Base-by-base conservation (phyloP, 371 early-diverging fungal genomes). In the Smittium mucronatum region DNA sequence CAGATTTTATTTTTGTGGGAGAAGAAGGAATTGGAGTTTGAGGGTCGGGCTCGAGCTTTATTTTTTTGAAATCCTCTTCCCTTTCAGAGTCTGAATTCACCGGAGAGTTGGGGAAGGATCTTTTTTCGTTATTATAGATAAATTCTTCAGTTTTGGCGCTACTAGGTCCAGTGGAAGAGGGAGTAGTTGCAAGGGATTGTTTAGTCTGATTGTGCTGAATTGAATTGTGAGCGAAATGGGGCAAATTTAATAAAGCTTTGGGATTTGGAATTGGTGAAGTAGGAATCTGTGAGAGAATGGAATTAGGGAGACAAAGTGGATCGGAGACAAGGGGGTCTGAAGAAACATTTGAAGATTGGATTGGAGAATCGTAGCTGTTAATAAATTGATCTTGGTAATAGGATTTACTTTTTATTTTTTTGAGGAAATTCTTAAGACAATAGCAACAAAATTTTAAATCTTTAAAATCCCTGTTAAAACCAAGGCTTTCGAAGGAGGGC, bases 381-480 rank as follows among this genome's bases (percentile, higher is more conserved):
- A 59, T 15, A 28, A 16, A 59, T 5, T 59, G 59, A 28, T 5
- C 26, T 11, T 59, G 11, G 75, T 72, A 68, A 71, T 74, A 36
- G 73, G 60, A 32, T 76, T 74, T 36, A 66, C 73, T 2, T 72
- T 72, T 34, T 72, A 68, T 70, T 74, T 31, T 58, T 36, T 35
- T 15, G 47, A 36, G 26, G 35, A 60, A 58, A 21, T 67, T 57
- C 72, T 2, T 66, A 59, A 58, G 71, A 63, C 31, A 71, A 69
- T 26, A 33, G 36, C 58, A 68, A 34, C 63, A 70, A 69, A 30
- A 74, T 17, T 57, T 65, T 0, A 69, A 33, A 68, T 64, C 67
- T 26, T 69, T 58, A 35, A 68, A 59, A 0, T 65, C n/a, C 16
- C 67, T 70, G 15, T 70, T 70, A 17, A 65, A 57, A 26, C 69